Base-by-base conservation (phyloP, 495 filamentous ascomycete species). In the Parathielavia appendiculata region DNA sequence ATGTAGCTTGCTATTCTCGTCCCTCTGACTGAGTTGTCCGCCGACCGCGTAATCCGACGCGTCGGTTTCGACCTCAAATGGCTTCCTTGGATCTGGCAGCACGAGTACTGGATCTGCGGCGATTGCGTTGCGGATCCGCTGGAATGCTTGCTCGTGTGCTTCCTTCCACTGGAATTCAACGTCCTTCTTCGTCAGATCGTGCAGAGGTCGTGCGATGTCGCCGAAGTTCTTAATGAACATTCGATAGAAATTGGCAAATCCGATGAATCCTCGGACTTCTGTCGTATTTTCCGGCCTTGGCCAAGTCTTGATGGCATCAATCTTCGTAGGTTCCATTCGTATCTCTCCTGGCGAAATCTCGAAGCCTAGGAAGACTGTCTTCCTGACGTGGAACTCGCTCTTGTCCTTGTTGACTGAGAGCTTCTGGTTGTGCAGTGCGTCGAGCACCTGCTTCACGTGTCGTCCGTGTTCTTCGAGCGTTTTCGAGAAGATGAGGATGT, bases 61-160 rank as follows among this genome's bases (percentile, higher is more conserved):
- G 17, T 59, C 50, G 17, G 56, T 53, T 19, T 59, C 41, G 6
- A 59, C 57, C 19, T 59, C 34, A 39, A 54, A 59, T 0, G 30
- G 57, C 23, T n/a, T 34, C 5, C 5, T 19, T 30, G 43, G 57
- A 26, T 58, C 36, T 11, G 23, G 56, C 11, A 58, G 14, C 14
- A n/a, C n/a, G n/a, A n/a, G n/a, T n/a, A n/a, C n/a, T n/a, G n/a
- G n/a, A n/a, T n/a, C n/a, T n/a, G n/a, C n/a, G n/a, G n/a, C n/a
- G n/a, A n/a, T n/a, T n/a, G n/a, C n/a, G n/a, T n/a, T n/a, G n/a
- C n/a, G n/a, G n/a, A n/a, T n/a, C n/a, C n/a, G n/a, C n/a, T n/a
- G n/a, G n/a, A n/a, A n/a, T n/a, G n/a, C n/a, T n/a, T n/a, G n/a
- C n/a, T n/a, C n/a, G n/a, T n/a, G n/a, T n/a, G n/a, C n/a, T n/a